Conservation (phyloP, 495 filamentous ascomycete species). For the Penicillium samsonianum region DNA sequence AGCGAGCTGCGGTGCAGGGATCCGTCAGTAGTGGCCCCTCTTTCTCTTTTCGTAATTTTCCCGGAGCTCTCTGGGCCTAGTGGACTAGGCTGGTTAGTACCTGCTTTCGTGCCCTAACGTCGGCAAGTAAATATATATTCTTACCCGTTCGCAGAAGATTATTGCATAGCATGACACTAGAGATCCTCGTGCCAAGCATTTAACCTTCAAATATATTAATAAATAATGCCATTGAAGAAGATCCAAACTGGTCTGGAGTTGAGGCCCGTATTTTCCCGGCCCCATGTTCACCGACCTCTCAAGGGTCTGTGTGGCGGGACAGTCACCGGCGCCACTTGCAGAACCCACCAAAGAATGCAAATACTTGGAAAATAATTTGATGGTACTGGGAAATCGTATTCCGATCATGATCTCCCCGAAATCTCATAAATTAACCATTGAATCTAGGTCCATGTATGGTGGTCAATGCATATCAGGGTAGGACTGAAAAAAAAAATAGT, state of each 20-base stretch:
- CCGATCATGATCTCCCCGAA: conserved; percentile 4
- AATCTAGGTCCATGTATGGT: conserved; percentile 4
- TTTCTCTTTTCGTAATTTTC: background rate
- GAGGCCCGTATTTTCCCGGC: conserved; percentile 14
- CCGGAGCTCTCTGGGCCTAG: background rate
- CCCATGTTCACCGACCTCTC: conserved; percentile 17
- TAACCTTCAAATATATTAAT: background rate
- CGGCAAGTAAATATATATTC: background rate
- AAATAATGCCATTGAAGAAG: background rate
- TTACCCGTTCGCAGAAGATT: background rate
- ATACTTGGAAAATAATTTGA: background rate
- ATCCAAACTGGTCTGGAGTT: background rate
- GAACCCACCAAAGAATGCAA: conserved; percentile 12
- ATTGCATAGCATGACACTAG: too few relatives aligned
- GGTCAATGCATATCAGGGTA: conserved; percentile 11
- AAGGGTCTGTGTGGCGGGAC: conserved; percentile 17
- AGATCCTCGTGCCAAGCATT: background rate
- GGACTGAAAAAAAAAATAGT: background rate
- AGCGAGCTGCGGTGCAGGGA: conserved; percentile 36
- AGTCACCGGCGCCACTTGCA: background rate
- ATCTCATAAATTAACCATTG: background rate
- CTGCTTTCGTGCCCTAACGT: conserved; percentile 6
- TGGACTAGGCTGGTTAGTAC: background rate
- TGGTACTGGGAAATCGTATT: conserved; percentile 3
- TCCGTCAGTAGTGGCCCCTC: conserved; percentile 12